Percentiles rank a stretch among this genome's conserved stretches.
phyloP scores from a whole-genome alignment of 1,139 yeast species.

The Diutina pseudorugosa region DNA sequence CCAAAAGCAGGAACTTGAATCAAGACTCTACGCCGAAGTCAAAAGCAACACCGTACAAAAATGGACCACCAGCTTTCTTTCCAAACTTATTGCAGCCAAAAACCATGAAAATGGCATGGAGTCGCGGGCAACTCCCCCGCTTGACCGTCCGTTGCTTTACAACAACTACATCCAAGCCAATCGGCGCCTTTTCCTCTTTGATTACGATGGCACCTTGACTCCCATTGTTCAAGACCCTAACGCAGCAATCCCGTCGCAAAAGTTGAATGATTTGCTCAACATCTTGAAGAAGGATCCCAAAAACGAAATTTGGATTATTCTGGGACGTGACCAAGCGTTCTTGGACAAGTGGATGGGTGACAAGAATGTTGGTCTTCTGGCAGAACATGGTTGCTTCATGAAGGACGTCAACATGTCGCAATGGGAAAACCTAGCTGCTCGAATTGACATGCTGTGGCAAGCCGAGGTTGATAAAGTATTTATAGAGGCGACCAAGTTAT shows the following conservation, averaged over 20 bases:
- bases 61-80: constrained; percentile 64
- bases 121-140: constrained; percentile 64
- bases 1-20: constrained; percentile 32
- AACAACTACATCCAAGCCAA: constrained; percentile 47
- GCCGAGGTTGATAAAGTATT: constrained; percentile 62
- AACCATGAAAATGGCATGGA: constrained; percentile 26
- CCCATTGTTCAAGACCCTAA: constrained; percentile 95
- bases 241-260: constrained; percentile 91
- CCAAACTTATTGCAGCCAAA: constrained; percentile 24
- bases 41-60: constrained; percentile 62
- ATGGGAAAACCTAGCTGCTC: constrained; percentile 81
- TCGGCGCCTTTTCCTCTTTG: constrained; percentile 76
- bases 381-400: constrained; percentile 96
- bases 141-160: constrained; percentile 60
- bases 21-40: constrained; percentile 50
- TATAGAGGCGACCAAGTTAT: constrained; percentile 64
- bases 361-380: constrained; percentile 66
- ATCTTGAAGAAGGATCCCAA: constrained; percentile 60
- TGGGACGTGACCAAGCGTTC: constrained; percentile 90
- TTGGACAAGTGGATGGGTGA: constrained; percentile 82
- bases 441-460: constrained; percentile 93
- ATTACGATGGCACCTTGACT: constrained; percentile 93
- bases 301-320: constrained; percentile 88
- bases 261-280: constrained; percentile 48
- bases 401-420: constrained; percentile 46